A percentile compares a stretch with the other conserved stretches of the same genome.
phyloP scores from a whole-genome alignment of 108 stramenopile species.

The Nitzschia palea region DNA sequence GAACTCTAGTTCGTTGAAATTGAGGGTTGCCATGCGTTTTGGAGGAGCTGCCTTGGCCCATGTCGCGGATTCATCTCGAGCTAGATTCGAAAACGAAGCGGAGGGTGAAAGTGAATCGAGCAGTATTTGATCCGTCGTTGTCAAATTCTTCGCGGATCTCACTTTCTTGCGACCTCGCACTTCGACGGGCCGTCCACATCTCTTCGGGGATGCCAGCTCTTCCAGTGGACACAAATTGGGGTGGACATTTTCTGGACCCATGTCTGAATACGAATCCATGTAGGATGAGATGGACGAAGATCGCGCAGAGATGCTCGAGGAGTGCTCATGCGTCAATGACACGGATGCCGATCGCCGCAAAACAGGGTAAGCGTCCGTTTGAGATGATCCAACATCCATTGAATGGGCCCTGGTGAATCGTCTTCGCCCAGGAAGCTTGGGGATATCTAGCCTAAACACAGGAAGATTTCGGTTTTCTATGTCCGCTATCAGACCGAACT shows the following conservation, averaged over 20 bases:
- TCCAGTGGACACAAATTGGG: slow-evolving; percentile 31
- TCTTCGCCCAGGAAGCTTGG: slow-evolving; percentile 7
- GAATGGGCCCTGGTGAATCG: slow-evolving; percentile 9
- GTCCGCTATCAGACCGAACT: background rate
- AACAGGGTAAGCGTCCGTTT: background rate
- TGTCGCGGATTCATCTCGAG: slow-evolving; percentile 5
- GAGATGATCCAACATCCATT: background rate
- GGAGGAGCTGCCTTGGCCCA: slow-evolving; percentile 15
- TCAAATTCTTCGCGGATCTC: slow-evolving; percentile 13
- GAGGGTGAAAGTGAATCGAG: background rate
- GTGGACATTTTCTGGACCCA: slow-evolving; percentile 23
- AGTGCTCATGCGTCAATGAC: background rate
- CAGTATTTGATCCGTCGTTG: background rate
- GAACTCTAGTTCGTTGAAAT: background rate
- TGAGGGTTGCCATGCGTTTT: background rate
- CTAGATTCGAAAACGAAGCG: slow-evolving; percentile 27
- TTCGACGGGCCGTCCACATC: slow-evolving; percentile 1
- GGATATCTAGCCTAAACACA: background rate
- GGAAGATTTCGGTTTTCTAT: background rate
- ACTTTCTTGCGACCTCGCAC: slow-evolving; percentile 31
- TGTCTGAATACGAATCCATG: background rate
- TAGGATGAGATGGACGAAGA: slow-evolving; percentile 1
- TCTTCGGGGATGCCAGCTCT: slow-evolving; percentile 32
- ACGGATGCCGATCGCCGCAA: slow-evolving; percentile 5
- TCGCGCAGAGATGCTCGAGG: background rate